Evolutionary conservation across 352 stramenopile species (phyloP).

Genomic region (Phytopythium helicoides): DNA sequence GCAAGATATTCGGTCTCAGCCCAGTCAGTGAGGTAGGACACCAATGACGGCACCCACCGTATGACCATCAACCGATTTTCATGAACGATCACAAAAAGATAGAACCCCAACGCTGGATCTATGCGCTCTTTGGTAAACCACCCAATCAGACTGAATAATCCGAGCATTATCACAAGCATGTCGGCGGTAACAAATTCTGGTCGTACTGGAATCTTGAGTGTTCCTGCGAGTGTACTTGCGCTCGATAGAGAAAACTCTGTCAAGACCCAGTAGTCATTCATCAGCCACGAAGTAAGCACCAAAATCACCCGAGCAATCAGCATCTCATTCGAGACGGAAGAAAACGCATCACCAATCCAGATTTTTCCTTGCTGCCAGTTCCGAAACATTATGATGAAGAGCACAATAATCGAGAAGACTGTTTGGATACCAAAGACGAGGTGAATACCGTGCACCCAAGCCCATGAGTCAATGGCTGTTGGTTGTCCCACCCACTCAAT

Average conservation of each 20-base stretch:
- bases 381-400: slow-evolving; percentile 35
- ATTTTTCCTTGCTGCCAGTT: slow-evolving; percentile 29
- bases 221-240: slow-evolving; percentile 8
- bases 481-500: slow-evolving; percentile 1
- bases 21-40: too few relatives aligned
- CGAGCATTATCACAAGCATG: slow-evolving; percentile 39
- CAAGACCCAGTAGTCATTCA: slow-evolving; percentile 48
- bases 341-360: slow-evolving; percentile 50
- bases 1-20: too few relatives aligned
- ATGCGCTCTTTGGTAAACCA: slow-evolving; percentile 29
- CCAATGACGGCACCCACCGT: too few relatives aligned
- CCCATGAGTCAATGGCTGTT: slow-evolving; percentile 37
- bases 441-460: slow-evolving; percentile 48
- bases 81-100: too few relatives aligned
- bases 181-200: slow-evolving; percentile 24
- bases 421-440: slow-evolving; percentile 39
- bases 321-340: slow-evolving; percentile 36
- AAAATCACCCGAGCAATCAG: slow-evolving; percentile 22
- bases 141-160: slow-evolving; percentile 23
- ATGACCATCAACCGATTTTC: too few relatives aligned
- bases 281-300: slow-evolving; percentile 31
- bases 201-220: slow-evolving; percentile 13
- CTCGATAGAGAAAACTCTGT: slow-evolving; percentile 33
- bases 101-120: slow-evolving; percentile 15
- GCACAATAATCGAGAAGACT: slow-evolving; percentile 32